Conservation (phyloP, 495 filamentous ascomycete species). For the Lasiosphaeriaceae sp. region DNA sequence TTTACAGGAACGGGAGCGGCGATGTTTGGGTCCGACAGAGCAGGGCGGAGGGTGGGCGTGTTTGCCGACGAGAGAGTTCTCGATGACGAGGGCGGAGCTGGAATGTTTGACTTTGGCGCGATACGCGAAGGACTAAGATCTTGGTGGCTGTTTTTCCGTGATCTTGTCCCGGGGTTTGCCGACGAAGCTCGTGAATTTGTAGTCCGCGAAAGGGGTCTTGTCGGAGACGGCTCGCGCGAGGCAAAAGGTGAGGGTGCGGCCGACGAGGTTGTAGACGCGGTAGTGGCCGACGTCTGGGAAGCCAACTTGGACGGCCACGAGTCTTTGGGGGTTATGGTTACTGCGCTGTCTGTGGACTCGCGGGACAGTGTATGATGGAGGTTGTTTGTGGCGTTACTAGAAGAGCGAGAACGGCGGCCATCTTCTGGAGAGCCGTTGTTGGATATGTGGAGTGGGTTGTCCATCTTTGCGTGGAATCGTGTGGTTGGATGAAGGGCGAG, state of each 20-base stretch:
- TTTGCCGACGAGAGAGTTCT: conserved; percentile 61
- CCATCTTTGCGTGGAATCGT: conserved; percentile 28
- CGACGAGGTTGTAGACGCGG: conserved; percentile 43
- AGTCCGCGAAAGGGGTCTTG: conserved; percentile 30
- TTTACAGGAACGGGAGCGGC: conserved; percentile 66
- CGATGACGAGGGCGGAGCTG: conserved; percentile 55
- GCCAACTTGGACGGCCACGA: conserved; percentile 24
- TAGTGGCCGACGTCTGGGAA: conserved; percentile 26
- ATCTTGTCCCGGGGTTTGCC: conserved; percentile 40
- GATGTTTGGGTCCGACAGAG: conserved; percentile 52
- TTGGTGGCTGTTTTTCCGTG: conserved; percentile 64
- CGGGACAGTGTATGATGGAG: conserved; percentile 27
- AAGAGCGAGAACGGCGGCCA: conserved; percentile 5
- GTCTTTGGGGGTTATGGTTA: conserved; percentile 41
- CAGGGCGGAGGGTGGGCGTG: conserved; percentile 54
- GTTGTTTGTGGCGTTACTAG: conserved; percentile 3
- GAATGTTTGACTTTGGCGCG: conserved; percentile 41
- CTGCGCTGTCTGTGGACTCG: conserved; percentile 36
- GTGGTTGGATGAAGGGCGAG: conserved; percentile 10
- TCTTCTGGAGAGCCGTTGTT: conserved; percentile 15
- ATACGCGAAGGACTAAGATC: conserved; percentile 65
- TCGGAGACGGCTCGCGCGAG: conserved; percentile 51
- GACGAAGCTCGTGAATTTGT: conserved; percentile 28
- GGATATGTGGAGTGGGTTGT: conserved; percentile 28
- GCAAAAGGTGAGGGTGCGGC: conserved; percentile 43